A percentile compares a stretch with the other conserved stretches of the same genome.
These are phyloP conservation scores for Kwoniella heveanensis DNA, from an alignment of 768 basidiomycete genomes.

Conservation along the genomic window DNA sequence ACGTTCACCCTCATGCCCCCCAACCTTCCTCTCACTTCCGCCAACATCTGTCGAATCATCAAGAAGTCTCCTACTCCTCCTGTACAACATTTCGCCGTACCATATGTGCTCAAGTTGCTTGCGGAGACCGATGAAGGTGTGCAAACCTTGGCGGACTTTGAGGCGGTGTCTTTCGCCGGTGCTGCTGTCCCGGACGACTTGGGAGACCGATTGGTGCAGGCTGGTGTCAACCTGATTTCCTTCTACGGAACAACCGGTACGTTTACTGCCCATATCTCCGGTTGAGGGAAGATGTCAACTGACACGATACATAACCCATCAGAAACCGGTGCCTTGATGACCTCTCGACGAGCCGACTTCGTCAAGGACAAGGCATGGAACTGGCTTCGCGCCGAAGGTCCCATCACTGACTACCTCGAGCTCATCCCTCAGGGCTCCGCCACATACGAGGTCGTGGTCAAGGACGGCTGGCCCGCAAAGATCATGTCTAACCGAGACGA, in stretches of 20 bases:
- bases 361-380: conserved; percentile 64
- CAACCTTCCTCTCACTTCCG: conserved; percentile 50
- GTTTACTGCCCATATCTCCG: neutral
- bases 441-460: conserved; percentile 61
- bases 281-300: too few species aligned
- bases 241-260: conserved; percentile 60
- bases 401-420: conserved; percentile 57
- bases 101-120: conserved; percentile 59
- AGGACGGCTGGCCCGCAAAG: conserved; percentile 63
- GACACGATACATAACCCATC: neutral
- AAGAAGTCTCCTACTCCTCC: conserved; percentile 41
- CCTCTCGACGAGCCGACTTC: conserved; percentile 58
- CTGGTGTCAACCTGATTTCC: conserved; percentile 62
- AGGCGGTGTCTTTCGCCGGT: conserved; percentile 63
- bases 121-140: conserved; percentile 61
- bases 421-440: conserved; percentile 59
- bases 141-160: conserved; percentile 58
- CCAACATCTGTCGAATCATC: conserved; percentile 48
- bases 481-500: conserved; percentile 62
- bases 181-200: conserved; percentile 63
- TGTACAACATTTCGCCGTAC: conserved; percentile 54
- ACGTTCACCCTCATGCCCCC: conserved; percentile 53
- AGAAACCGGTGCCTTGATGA: conserved; percentile 48
- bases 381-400: conserved; percentile 59
- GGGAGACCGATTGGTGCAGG: conserved; percentile 61